Percentiles rank a stretch among this genome's conserved stretches.
Conservation (phyloP, 768 basidiomycete species). For the Artomyces pyxidatus region DNA sequence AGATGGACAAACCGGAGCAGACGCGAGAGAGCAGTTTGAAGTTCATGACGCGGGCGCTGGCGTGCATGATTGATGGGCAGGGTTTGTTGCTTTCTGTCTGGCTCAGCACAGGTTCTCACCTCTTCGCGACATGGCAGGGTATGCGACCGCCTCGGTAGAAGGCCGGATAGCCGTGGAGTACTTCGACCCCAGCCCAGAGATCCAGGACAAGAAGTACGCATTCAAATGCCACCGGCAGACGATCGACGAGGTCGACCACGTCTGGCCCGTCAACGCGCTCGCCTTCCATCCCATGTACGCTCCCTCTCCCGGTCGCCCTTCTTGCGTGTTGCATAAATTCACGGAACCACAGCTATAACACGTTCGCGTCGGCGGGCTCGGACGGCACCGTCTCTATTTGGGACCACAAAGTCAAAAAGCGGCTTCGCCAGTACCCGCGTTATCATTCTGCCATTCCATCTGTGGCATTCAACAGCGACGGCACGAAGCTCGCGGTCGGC, state of each 20-base stretch:
- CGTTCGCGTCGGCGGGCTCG: constrained; percentile 92
- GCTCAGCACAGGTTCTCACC: not conserved
- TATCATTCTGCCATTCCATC: constrained; percentile 69
- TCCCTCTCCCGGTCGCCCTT: not conserved
- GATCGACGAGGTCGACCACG: constrained; percentile 86
- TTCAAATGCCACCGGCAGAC: constrained; percentile 96
- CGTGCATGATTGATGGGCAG: constrained; percentile 89
- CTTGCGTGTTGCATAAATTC: not conserved
- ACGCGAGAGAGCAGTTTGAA: constrained; percentile 89
- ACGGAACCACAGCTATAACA: constrained; percentile 62
- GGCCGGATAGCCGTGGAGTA: constrained; percentile 97
- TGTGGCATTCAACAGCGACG: constrained; percentile 78
- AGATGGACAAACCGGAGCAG: constrained; percentile 68
- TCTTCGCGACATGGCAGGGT: constrained; percentile 42
- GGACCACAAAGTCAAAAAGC: constrained; percentile 96
- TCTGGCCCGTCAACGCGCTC: constrained; percentile 93
- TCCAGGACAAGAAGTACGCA: constrained; percentile 87
- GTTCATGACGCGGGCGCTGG: constrained; percentile 87
- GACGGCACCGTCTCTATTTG: constrained; percentile 93
- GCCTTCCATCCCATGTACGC: constrained; percentile 86
- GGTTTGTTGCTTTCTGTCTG: constrained; percentile 34
- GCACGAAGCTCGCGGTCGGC: constrained; percentile 74
- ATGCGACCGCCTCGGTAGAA: constrained; percentile 89
- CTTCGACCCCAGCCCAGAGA: constrained; percentile 71
- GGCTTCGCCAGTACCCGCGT: constrained; percentile 83